Percentiles rank a stretch among this genome's conserved stretches.
These are phyloP conservation scores for Aegilops speltoides DNA, from an alignment of 176 grass and related monocot genomes.

Conservation along the genomic window DNA sequence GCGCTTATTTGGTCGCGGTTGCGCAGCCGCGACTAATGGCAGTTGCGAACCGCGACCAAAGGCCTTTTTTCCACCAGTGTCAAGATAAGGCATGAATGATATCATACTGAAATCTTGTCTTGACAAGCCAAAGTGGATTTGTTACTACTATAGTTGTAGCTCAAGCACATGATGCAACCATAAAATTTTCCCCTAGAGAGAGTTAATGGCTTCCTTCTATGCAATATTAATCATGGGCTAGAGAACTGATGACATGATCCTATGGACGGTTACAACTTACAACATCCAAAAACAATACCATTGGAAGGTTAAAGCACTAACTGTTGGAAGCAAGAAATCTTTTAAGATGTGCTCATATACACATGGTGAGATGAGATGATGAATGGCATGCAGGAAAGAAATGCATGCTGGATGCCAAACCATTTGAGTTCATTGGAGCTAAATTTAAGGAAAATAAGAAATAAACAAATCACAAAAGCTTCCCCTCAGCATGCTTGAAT, in stretches of 20 bases:
- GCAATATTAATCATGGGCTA: constrained; percentile 27
- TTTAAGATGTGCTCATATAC: constrained; percentile 88
- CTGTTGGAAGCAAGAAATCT: constrained; percentile 62
- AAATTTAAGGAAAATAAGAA: too few relatives aligned
- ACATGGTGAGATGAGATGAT: neutral
- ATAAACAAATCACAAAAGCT: too few relatives aligned
- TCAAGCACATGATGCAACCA: constrained; percentile 93
- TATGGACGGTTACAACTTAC: neutral
- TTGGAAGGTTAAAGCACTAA: constrained; percentile 47
- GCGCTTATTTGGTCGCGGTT: too few relatives aligned
- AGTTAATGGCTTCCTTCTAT: constrained; percentile 67
- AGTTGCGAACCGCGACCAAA: too few relatives aligned
- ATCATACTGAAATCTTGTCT: constrained; percentile 89
- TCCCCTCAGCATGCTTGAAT: too few relatives aligned
- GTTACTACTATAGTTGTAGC: constrained; percentile 79
- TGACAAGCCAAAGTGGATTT: constrained; percentile 97
- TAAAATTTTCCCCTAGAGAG: constrained; percentile 77
- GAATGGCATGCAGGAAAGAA: too few relatives aligned
- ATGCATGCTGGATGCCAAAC: too few relatives aligned
- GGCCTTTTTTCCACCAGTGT: too few relatives aligned
- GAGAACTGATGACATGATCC: constrained; percentile 11
- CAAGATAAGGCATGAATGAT: neutral
- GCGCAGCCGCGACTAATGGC: too few relatives aligned
- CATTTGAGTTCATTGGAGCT: too few relatives aligned
- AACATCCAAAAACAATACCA: neutral